Evolutionary conservation across 2,329 filamentous ascomycete species (phyloP).

Genomic region (Sordariomycetes sp.): DNA sequence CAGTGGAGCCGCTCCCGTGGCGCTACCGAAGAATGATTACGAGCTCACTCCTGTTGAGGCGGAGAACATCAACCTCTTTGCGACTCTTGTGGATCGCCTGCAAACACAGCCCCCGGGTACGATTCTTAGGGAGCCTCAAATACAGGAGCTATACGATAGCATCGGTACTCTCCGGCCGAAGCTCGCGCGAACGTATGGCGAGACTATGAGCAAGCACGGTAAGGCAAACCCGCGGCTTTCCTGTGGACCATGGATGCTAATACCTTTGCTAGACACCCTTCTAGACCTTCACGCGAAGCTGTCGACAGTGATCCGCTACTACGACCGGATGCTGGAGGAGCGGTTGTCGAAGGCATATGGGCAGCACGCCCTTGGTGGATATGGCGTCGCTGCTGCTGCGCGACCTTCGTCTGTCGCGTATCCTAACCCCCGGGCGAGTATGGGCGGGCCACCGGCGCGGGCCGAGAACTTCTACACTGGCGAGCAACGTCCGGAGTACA

Average conservation of each 20-base stretch:
- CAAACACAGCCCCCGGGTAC: slow-evolving; percentile 94
- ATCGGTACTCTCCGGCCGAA: slow-evolving; percentile 92
- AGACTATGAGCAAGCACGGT: slow-evolving; percentile 99
- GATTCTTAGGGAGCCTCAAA: slow-evolving; percentile 92
- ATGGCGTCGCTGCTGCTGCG: slow-evolving; percentile 39
- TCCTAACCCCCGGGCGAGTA: slow-evolving; percentile 52
- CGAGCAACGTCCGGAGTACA: slow-evolving; percentile 40
- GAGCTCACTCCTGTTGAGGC: slow-evolving; percentile 89
- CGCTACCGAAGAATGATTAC: slow-evolving; percentile 78
- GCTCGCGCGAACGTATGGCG: slow-evolving; percentile 86
- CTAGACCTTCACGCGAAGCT: slow-evolving; percentile 91
- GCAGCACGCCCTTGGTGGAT: slow-evolving; percentile 62
- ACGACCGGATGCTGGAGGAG: slow-evolving; percentile 96
- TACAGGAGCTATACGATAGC: slow-evolving; percentile 95
- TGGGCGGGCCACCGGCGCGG: slow-evolving; percentile 34
- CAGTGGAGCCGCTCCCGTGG: slow-evolving; percentile 30
- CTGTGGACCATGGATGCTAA: neutral
- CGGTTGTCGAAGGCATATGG: slow-evolving; percentile 86
- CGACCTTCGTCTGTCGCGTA: slow-evolving; percentile 54
- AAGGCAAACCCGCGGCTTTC: slow-evolving; percentile 19
- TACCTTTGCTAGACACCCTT: slow-evolving; percentile 57
- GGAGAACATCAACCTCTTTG: slow-evolving; percentile 94
- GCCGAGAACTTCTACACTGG: slow-evolving; percentile 78
- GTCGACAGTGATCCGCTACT: slow-evolving; percentile 92
- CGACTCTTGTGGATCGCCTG: slow-evolving; percentile 84